Evolutionary conservation across 2,329 filamentous ascomycete genomes (phyloP).

Genomic region (Huntiella savannae): DNA sequence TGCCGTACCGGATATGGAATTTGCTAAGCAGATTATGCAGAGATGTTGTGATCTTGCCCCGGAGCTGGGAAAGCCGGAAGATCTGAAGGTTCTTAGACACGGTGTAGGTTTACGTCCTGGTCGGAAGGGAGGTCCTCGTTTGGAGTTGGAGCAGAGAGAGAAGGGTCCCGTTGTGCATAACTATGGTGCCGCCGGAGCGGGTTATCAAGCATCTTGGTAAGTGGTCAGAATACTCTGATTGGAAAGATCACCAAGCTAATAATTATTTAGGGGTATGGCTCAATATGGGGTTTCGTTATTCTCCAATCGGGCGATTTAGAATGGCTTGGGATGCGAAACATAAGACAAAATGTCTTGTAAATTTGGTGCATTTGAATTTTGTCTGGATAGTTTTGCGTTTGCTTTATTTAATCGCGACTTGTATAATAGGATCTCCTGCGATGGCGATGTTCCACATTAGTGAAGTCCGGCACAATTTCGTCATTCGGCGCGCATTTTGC

Average conservation of each 20-base stretch:
- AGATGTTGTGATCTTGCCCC: conserved; percentile 19
- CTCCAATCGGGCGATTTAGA: neutral
- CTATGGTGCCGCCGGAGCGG: conserved; percentile 16
- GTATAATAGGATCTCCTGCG: no score
- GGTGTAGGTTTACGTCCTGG: conserved; percentile 18
- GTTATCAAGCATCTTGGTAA: conserved; percentile 16
- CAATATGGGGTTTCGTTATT: neutral
- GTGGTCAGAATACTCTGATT: neutral
- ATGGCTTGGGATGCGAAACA: no score
- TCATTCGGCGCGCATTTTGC: no score
- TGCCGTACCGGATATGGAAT: conserved; percentile 15
- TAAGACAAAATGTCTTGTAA: no score
- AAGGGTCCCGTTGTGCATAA: conserved; percentile 15
- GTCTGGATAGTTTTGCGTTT: no score
- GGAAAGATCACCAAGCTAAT: neutral
- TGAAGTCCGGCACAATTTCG: no score
- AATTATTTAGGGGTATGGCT: conserved; percentile 16
- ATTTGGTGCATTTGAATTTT: no score
- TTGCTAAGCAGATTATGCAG: conserved; percentile 18
- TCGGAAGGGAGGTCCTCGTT: conserved; percentile 16
- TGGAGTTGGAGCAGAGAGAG: conserved; percentile 16
- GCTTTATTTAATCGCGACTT: no score
- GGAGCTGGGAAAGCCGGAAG: conserved; percentile 18
- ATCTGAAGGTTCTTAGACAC: conserved; percentile 18
- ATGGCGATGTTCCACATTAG: no score